A percentile compares a stretch with the other conserved stretches of the same genome.
Conservation (phyloP, 345 rosid genomes). For the Salix exigua region DNA sequence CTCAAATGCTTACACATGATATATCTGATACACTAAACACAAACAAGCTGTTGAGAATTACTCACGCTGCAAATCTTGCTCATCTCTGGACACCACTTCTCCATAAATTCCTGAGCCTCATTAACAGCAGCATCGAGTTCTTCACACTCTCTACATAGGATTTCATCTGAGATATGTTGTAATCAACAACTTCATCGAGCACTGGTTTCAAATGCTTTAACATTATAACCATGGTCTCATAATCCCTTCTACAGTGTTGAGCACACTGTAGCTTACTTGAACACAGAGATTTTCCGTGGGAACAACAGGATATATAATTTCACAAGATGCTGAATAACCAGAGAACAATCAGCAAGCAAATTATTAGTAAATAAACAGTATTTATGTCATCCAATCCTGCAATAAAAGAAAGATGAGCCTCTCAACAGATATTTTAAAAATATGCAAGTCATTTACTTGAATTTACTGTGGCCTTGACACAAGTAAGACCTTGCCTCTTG, state of each 20-base stretch:
- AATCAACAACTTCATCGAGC: slow-evolving; percentile 72
- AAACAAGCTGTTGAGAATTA: slow-evolving; percentile 5
- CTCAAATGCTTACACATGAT: neutral
- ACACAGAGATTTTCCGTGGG: neutral
- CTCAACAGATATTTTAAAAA: neutral
- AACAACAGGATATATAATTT: neutral
- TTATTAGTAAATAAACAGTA: neutral
- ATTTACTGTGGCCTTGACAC: neutral
- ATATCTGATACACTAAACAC: neutral
- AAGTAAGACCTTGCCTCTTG: neutral
- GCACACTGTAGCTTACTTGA: too few relatives aligned
- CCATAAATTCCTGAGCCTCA: slow-evolving; percentile 72
- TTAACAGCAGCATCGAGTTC: slow-evolving; percentile 66
- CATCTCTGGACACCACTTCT: slow-evolving; percentile 65
- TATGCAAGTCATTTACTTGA: neutral
- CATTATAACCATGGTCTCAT: slow-evolving; percentile 46
- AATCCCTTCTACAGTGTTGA: slow-evolving; percentile 19
- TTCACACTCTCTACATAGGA: slow-evolving; percentile 60
- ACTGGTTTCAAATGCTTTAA: slow-evolving; percentile 69
- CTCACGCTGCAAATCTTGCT: slow-evolving; percentile 82
- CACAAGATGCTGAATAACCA: neutral
- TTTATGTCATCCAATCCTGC: neutral
- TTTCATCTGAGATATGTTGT: slow-evolving; percentile 47
- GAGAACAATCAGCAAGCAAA: neutral
- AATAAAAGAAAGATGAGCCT: neutral